Conservation (phyloP, 2,329 filamentous ascomycete genomes). For the Eutypa lata region DNA sequence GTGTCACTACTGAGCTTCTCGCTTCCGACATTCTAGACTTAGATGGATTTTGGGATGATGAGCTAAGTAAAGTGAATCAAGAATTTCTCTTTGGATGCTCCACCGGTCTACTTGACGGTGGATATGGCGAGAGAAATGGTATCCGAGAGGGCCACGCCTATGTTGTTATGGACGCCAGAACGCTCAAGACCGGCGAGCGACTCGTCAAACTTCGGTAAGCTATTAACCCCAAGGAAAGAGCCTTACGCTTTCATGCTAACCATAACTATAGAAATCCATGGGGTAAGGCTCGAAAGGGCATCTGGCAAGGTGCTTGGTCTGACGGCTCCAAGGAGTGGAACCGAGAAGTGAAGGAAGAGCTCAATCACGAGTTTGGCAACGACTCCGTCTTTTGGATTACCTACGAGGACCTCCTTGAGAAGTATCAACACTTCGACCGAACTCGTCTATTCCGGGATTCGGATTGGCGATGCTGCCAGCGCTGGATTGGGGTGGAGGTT, state of each 20-base stretch:
- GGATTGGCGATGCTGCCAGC: constrained; percentile 56
- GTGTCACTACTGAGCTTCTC: constrained; percentile 67
- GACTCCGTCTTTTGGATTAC: constrained; percentile 64
- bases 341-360: constrained; percentile 52
- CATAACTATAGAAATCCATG: constrained; percentile 47
- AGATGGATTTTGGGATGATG: constrained; percentile 79
- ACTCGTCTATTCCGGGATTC: constrained; percentile 58
- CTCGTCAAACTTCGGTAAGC: constrained; percentile 51
- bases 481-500: constrained; percentile 61
- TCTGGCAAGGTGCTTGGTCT: constrained; percentile 59
- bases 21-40: constrained; percentile 72
- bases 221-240: not conserved
- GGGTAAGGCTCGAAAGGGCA: constrained; percentile 54
- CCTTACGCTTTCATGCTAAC: constrained; percentile 8
- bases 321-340: constrained; percentile 63
- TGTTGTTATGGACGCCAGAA: constrained; percentile 57
- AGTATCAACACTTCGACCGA: constrained; percentile 59
- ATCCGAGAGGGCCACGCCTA: constrained; percentile 60
- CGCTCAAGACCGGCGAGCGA: constrained; percentile 48
- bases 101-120: constrained; percentile 60
- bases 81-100: constrained; percentile 76
- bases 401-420: constrained; percentile 59
- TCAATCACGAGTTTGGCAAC: constrained; percentile 57
- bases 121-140: constrained; percentile 58
- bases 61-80: constrained; percentile 75